These are phyloP conservation scores for Patellifolia procumbens DNA, from an alignment of 179 eudicot species.

Conservation along the genomic window DNA sequence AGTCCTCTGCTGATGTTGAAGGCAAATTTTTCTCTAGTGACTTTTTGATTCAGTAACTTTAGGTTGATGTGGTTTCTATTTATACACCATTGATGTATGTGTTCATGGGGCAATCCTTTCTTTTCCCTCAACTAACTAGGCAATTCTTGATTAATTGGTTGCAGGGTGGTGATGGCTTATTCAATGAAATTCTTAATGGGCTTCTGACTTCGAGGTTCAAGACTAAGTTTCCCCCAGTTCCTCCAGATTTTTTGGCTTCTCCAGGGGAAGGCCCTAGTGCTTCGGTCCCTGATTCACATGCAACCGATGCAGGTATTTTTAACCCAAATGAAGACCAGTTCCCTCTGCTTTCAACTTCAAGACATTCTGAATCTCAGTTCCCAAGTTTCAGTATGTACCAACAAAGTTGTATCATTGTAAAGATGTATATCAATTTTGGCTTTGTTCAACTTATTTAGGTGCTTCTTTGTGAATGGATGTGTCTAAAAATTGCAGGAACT, in stretches of 20 bases:
- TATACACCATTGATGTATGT: background rate
- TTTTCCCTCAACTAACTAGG: background rate
- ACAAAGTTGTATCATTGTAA: background rate
- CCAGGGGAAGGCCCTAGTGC: slow-evolving; percentile 34
- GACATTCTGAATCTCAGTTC: slow-evolving; percentile 38
- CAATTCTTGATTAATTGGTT: slow-evolving; percentile 12
- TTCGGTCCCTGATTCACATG: slow-evolving; percentile 41
- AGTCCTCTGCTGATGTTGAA: background rate
- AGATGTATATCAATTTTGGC: slow-evolving; percentile 24
- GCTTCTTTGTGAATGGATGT: slow-evolving; percentile 31
- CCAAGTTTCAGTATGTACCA: slow-evolving; percentile 53
- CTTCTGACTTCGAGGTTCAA: slow-evolving; percentile 76
- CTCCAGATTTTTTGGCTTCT: slow-evolving; percentile 53
- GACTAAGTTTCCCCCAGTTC: slow-evolving; percentile 72
- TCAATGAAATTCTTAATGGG: slow-evolving; percentile 94
- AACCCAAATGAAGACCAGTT: slow-evolving; percentile 48
- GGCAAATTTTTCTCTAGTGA: background rate
- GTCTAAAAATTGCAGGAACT: slow-evolving; percentile 47
- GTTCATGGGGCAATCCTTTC: background rate
- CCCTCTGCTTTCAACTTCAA: slow-evolving; percentile 55
- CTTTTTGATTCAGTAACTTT: background rate
- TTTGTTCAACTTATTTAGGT: slow-evolving; percentile 14
- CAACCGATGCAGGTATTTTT: slow-evolving; percentile 40
- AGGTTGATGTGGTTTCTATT: slow-evolving; percentile 8
- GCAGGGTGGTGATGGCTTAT: slow-evolving; percentile 99